A percentile compares a stretch with the other conserved stretches of the same genome.
Conservation (phyloP, 306 rosid genomes). For the Phaseolus lunatus region DNA sequence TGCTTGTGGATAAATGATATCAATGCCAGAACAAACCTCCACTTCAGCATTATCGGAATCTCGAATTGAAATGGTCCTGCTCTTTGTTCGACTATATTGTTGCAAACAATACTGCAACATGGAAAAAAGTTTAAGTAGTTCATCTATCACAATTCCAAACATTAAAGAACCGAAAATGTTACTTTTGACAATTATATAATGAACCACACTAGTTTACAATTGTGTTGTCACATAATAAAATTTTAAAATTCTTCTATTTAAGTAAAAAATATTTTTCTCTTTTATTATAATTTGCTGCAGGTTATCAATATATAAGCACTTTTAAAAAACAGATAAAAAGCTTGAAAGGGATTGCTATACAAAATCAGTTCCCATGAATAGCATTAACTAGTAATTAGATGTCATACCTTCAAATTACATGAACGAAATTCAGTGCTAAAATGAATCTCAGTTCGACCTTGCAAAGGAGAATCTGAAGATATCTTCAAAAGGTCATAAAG, state of each 20-base stretch:
- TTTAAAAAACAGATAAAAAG: conserved; percentile 18
- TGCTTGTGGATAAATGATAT: conserved; percentile 31
- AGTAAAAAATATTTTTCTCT: no score
- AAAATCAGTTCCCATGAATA: conserved; percentile 19
- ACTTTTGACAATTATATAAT: no score
- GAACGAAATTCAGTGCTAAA: conserved; percentile 62
- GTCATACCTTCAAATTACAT: conserved; percentile 73
- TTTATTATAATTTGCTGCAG: no score
- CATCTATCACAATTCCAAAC: conserved; percentile 30
- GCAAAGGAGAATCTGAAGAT: conserved; percentile 64
- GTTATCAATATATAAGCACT: no score
- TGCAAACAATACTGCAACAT: conserved; percentile 72
- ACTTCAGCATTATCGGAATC: conserved; percentile 55
- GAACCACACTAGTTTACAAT: no score
- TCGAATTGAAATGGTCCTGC: conserved; percentile 62
- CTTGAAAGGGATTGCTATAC: conserved; percentile 9
- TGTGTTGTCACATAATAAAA: no score
- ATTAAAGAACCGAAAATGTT: no score
- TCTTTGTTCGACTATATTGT: conserved; percentile 63
- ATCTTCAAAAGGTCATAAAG: conserved; percentile 64
- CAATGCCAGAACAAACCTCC: conserved; percentile 56
- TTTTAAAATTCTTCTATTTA: no score
- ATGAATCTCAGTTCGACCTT: conserved; percentile 68
- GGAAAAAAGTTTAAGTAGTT: conserved; percentile 22
- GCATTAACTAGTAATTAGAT: conserved; percentile 29